Evolutionary conservation across 129 eudicot species (phyloP).

Genomic region (Arctium minus): DNA sequence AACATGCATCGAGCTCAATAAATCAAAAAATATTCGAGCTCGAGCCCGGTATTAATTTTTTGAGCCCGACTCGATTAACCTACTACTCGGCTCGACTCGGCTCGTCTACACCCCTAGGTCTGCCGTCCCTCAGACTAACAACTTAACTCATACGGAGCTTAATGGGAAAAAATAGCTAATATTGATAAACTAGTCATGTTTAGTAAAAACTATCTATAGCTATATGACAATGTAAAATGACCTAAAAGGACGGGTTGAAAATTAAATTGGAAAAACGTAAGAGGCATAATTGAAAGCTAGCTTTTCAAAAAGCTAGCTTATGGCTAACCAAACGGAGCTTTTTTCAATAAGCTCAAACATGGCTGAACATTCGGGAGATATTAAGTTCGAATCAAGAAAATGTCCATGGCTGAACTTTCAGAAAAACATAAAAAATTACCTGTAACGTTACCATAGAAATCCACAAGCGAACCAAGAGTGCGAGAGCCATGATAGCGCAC

Average conservation of each 20-base stretch:
- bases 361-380: background rate
- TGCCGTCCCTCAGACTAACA: background rate
- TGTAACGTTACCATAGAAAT: slow-evolving; percentile 67
- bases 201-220: background rate
- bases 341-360: background rate
- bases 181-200: background rate
- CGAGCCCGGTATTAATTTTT: no score
- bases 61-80: no score
- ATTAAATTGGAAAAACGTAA: background rate
- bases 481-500: slow-evolving; percentile 80
- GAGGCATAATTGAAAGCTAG: background rate
- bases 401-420: background rate
- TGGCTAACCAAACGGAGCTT: background rate
- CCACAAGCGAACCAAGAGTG: slow-evolving; percentile 50
- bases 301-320: background rate
- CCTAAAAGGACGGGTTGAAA: background rate
- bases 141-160: background rate
- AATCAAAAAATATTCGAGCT: no score
- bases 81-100: no score
- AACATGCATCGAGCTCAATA: no score
- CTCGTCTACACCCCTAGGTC: background rate
- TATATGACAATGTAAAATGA: background rate
- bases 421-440: slow-evolving; percentile 29
- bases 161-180: no score
- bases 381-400: no score